Evolutionary conservation across 2,329 filamentous ascomycete genomes (phyloP), one percentile per base, ranked within the genome.

Genomic region (Aphanocladium album): DNA sequence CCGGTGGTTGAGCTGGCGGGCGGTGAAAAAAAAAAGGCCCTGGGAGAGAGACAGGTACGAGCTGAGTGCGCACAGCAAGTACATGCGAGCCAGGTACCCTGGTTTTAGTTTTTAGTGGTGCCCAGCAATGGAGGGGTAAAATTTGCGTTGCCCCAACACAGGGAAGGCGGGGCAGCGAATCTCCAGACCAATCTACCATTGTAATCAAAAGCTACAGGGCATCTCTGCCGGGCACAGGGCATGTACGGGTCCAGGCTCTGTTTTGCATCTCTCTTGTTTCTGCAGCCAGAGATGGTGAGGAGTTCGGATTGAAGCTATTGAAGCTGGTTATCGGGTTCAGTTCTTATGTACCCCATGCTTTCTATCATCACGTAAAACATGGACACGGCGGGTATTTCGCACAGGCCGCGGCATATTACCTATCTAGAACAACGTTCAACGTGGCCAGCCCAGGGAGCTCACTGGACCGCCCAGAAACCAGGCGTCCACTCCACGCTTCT

Each of bases 121-220:
- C 39, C 35, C 8, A 6, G 14, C 35, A 43, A 50, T 52, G 46
- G 56, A 58, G 56, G 56, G 56, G 56, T 52, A 51, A 58, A 58
- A 58, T 58, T 58, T 52, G 46, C 47, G 27, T 30, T 57, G 30
- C 21, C 55, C 55, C 45, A 51, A 52, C 47, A 46, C 35, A 51
- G 56, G n/a, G 27, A 41, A 37, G 55, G 55, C 45, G 33, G 45
- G 43, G 55, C 55, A 33, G 17, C 16, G 16, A 3, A 41, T 23
- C 19, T 14, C 23, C 19, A 47, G 41, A 6, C 41, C 8, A 55
- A 43, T 33, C 37, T 16, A 21, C 21, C 30, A 35, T 14, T n/a
- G 35, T 41, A 25, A 23, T 11, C 21, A 25, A 14, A 12, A 46
- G 21, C 7, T 23, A 46, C 43, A 46, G 43, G 43, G 19, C 43